phyloP scores from a whole-genome alignment of 2,329 filamentous ascomycete species.

The Daldinia sp. region DNA sequence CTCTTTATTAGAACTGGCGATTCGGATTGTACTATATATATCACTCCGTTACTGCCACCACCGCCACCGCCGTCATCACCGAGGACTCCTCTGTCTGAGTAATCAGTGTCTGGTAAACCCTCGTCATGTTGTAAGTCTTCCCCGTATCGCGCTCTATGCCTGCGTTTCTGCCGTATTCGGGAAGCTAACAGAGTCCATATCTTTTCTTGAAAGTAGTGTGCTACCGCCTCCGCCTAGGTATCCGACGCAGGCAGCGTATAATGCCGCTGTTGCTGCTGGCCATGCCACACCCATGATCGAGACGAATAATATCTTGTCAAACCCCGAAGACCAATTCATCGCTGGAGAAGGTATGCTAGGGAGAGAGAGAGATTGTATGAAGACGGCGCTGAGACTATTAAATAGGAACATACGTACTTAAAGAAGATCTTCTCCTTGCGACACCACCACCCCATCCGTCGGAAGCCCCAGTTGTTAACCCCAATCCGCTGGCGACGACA shows the following conservation, averaged over 20 bases:
- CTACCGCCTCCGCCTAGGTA: constrained; percentile 88
- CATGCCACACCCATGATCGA: constrained; percentile 81
- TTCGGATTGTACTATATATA: neutral
- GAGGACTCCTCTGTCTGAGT: neutral
- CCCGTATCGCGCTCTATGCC: constrained; percentile 14
- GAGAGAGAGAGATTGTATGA: neutral
- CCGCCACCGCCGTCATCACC: neutral
- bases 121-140: constrained; percentile 44
- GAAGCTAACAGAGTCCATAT: constrained; percentile 30
- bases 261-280: constrained; percentile 73
- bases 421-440: constrained; percentile 90
- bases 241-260: constrained; percentile 75
- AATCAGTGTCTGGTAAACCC: constrained; percentile 10
- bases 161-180: constrained; percentile 11
- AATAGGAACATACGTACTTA: constrained; percentile 84
- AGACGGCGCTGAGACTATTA: constrained; percentile 30
- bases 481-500: constrained; percentile 88
- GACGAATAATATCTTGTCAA: constrained; percentile 88
- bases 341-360: constrained; percentile 84
- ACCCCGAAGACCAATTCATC: constrained; percentile 88
- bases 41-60: constrained; percentile 10
- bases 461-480: constrained; percentile 84
- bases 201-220: constrained; percentile 62
- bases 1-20: neutral
- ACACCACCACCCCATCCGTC: constrained; percentile 96